phyloP scores from a whole-genome alignment of 768 basidiomycete genomes.

The Gautieria morchelliformis region DNA sequence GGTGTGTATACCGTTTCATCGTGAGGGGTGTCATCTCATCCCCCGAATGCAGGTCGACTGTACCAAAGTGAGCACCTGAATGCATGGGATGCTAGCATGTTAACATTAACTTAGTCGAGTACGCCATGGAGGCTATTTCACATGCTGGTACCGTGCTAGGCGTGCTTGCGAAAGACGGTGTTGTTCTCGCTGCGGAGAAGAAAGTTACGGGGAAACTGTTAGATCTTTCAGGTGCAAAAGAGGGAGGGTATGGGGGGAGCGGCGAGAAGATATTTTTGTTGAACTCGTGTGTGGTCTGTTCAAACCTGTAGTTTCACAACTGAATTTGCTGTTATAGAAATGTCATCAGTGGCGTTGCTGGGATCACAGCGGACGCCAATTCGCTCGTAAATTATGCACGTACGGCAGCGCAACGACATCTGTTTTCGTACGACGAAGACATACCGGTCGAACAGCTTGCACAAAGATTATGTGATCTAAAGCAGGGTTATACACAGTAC shows the following conservation, averaged over 20 bases:
- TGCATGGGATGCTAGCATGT: constrained; percentile 5
- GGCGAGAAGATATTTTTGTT: constrained; percentile 97
- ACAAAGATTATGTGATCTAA: constrained; percentile 90
- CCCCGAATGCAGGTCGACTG: constrained; percentile 60
- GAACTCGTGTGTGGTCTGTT: constrained; percentile 58
- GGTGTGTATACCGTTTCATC: constrained; percentile 36
- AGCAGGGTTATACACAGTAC: constrained; percentile 97
- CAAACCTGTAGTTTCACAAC: background rate
- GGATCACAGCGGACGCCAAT: constrained; percentile 94
- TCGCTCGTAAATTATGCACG: constrained; percentile 94
- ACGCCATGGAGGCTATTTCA: constrained; percentile 99
- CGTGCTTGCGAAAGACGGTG: constrained; percentile 81
- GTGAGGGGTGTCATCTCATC: constrained; percentile 5
- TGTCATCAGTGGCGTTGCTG: constrained; percentile 50
- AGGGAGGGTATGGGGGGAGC: constrained; percentile 87
- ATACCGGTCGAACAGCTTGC: constrained; percentile 96
- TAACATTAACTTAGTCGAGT: constrained; percentile 63
- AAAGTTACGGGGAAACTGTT: constrained; percentile 97
- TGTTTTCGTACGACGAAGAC: constrained; percentile 89
- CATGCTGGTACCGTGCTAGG: constrained; percentile 92
- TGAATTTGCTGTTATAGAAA: background rate
- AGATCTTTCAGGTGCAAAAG: constrained; percentile 78
- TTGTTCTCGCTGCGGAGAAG: constrained; percentile 91
- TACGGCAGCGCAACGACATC: constrained; percentile 79
- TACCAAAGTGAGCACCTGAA: constrained; percentile 73